Conservation (phyloP, 2,329 filamentous ascomycete species). For the Cladophialophora bantiana region DNA sequence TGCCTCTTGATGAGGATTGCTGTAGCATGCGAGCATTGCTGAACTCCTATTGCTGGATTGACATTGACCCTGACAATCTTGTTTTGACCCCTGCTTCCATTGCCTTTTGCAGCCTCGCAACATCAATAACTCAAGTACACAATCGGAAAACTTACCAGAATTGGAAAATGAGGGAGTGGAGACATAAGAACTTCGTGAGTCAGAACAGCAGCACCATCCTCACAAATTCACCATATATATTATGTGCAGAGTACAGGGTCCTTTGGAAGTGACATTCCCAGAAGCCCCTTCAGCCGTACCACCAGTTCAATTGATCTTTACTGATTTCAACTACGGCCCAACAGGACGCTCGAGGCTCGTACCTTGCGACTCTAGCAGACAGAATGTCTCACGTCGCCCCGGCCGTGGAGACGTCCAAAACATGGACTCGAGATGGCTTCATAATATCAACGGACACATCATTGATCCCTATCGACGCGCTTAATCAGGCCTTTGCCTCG, state of each 20-base stretch:
- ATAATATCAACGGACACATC: constrained; percentile 67
- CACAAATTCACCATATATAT: too few species aligned
- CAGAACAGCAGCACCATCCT: neutral
- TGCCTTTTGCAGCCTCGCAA: too few species aligned
- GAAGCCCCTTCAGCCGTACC: neutral
- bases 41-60: neutral
- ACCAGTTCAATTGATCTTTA: neutral
- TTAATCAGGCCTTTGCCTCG: constrained; percentile 64
- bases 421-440: constrained; percentile 54
- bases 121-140: too few species aligned
- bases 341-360: neutral
- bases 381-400: constrained; percentile 17
- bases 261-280: neutral
- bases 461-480: constrained; percentile 61
- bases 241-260: neutral
- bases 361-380: neutral
- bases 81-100: neutral
- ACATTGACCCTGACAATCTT: neutral
- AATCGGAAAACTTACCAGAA: neutral
- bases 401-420: constrained; percentile 2
- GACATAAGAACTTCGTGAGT: neutral
- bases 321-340: neutral
- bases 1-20: neutral
- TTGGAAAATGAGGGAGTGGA: neutral
- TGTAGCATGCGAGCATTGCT: neutral